Base-by-base conservation (phyloP, 2,329 filamentous ascomycete species). In the Aplosporella prunicola region DNA sequence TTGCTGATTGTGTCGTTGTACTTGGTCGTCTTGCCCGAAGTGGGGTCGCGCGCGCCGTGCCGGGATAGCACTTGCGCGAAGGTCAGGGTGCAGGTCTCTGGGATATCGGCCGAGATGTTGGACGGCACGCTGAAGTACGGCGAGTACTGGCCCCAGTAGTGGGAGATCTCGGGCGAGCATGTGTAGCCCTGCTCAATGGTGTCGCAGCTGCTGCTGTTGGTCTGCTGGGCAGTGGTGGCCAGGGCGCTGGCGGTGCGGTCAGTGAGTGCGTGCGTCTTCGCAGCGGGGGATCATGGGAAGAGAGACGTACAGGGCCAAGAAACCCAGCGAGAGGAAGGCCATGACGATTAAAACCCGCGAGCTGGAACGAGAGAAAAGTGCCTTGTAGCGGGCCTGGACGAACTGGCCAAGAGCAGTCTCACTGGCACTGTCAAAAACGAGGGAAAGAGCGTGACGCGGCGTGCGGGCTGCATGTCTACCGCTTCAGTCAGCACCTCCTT, bases 91-190 rank as follows among this genome's bases (percentile, higher is more conserved):
- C 88, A 95, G n/a, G 66, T 68, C 1, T 64, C 47, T 0, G 86
- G 87, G 1, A 81, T 63, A 6, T 66, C 64, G 5, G 68, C 49
- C 11, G 75, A 65, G 34, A 85, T 74, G 3, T 74, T 66, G 1
- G 81, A 86, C 5, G 78, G 71, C 0, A 88, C 79, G 1, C 79
- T 72, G 60, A 83, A 94, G 62, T 78, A 93, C 2, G 87, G 84
- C 13, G 85, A 82, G 58, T 94, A 94, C 56, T 89, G 86, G 39
- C 87, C 88, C 85, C 86, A 93, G 39, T 68, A 71, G 47, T 77
- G 80, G 2, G 77, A 75, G 29, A 80, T 69, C 20, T 71, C 56
- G 4, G 71, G 59, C 32, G 69, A 67, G 58, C 82, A 87, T 45
- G 73, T 70, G 56, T 78, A 82, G 41, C 79, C 79, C 24, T 63